A percentile compares a stretch with the other conserved stretches of the same genome.
phyloP scores from a whole-genome alignment of 805 yeast genomes.

The Ogataea methylovora region DNA sequence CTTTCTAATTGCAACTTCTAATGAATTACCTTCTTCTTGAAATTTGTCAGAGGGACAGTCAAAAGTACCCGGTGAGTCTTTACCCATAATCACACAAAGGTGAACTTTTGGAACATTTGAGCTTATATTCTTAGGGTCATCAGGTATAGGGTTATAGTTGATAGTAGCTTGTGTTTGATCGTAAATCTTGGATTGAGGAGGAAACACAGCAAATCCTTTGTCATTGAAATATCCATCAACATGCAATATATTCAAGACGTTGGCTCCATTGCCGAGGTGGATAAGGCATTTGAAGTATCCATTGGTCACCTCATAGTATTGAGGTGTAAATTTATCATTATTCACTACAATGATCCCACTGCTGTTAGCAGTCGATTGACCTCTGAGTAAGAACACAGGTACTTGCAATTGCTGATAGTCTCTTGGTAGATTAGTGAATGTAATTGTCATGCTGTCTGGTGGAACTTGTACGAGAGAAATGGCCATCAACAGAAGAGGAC shows the following conservation, averaged over 20 bases:
- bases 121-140: constrained; percentile 18
- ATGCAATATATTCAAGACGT: constrained; percentile 46
- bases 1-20: constrained; percentile 67
- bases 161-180: constrained; percentile 20
- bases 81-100: constrained; percentile 66
- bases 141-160: constrained; percentile 46
- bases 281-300: constrained; percentile 71
- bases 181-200: constrained; percentile 8
- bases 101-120: constrained; percentile 72
- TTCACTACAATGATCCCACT: constrained; percentile 35
- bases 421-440: constrained; percentile 24
- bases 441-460: constrained; percentile 15
- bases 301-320: constrained; percentile 58
- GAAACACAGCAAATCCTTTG: constrained; percentile 25
- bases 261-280: constrained; percentile 59
- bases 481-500: too few species aligned
- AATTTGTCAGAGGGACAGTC: constrained; percentile 56
- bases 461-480: too few species aligned
- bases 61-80: constrained; percentile 62
- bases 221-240: constrained; percentile 25
- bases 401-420: constrained; percentile 30
- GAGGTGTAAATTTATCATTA: constrained; percentile 51
- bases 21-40: constrained; percentile 49
- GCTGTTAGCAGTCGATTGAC: constrained; percentile 24
- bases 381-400: constrained; percentile 45